Evolutionary conservation across 2,329 filamentous ascomycete species (phyloP), one percentile per base, ranked within the genome.

Genomic region (Colletotrichum sp.): DNA sequence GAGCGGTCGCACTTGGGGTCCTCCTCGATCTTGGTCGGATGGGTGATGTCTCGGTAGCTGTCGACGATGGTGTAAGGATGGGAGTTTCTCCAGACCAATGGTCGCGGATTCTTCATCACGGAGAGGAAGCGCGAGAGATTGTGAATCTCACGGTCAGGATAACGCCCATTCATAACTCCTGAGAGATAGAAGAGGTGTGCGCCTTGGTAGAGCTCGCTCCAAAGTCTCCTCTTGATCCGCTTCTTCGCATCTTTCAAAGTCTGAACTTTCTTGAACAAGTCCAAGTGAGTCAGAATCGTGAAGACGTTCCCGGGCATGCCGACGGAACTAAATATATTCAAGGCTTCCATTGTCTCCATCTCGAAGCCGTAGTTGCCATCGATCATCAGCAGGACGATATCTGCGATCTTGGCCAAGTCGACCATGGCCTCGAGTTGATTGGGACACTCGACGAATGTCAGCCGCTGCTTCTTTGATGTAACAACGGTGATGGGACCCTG

Each of bases 281-380:
- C 97, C 76, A 99, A 89, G 88, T 99, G 98, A 18, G 97, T 99
- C 60, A 99, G 90, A 73, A 99, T 96, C 68, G 97, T 97, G 83
- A 99, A 99, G 49, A 99, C 96, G 81, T 99, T 99, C 79, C 97
- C 96, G 1, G 98, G 97, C 96, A 99, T 99, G 84, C 97, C 97
- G 34, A 95, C 98, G 4, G 95, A 92, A n/a, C 95, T 94, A 67
- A 99, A 89, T 21, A 98, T 93, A 80, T 98, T 99, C 82, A 99
- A 88, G 77, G 99, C 99, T 86, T 99, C 97, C 97, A 99, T 99
- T 0, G 97, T 99, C 89, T 99, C 97, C 97, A 99, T 99, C 87
- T 99, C 97, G 83, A 99, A 99, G 16, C 97, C 98, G 82, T 95
- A 99, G 86, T 99, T 99, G 72, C 97, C 98, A 83, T 99, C 97